Evolutionary conservation across 331 rosid genomes (phyloP), one percentile per base, ranked within the genome.

Genomic region (Rosa hybrid): DNA sequence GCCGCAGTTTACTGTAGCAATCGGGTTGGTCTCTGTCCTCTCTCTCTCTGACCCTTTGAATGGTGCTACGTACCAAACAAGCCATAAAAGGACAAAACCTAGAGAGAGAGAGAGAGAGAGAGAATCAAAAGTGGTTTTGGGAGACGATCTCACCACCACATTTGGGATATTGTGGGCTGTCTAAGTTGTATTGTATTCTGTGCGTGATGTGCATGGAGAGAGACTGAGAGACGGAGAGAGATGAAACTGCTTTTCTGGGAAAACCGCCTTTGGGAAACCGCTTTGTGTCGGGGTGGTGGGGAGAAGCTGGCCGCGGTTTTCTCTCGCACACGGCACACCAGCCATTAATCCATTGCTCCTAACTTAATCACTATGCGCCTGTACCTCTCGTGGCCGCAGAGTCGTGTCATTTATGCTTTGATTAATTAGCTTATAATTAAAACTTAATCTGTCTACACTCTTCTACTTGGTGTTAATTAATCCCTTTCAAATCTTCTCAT

Each of bases 251-350:
- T 14, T 85, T 74, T 82, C 67, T 60, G 67, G 50, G 45, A 8
- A 59, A 59, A 63, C 70, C 6, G 70, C 44, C 85, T 64, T 85
- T 78, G 57, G 4, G 42, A 85, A 90, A 78, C 86, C 67, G 85
- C 82, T 86, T 81, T 68, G 42, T 91, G 96, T 90, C 88, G 82
- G 94, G 86, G 17, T 63, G 87, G 83, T 80, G 20, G 90, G 89
- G 85, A 30, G 82, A 85, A 82, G 78, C 83, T 60, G 85, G 86
- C 96, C 92, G 87, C 87, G 88, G 96, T 91, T 92, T 94, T 89
- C 77, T 78, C 89, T 23, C 17, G 41, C 80, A 23, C 78, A 74
- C 83, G 8, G 41, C 80, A 23, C 78, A 74, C 83, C 84, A 72
- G 86, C 78, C 18, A 0, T 30, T 21, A 34, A 34, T 34, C 39